Conservation (phyloP, 441 rosid species). For the Omphalea diandra region DNA sequence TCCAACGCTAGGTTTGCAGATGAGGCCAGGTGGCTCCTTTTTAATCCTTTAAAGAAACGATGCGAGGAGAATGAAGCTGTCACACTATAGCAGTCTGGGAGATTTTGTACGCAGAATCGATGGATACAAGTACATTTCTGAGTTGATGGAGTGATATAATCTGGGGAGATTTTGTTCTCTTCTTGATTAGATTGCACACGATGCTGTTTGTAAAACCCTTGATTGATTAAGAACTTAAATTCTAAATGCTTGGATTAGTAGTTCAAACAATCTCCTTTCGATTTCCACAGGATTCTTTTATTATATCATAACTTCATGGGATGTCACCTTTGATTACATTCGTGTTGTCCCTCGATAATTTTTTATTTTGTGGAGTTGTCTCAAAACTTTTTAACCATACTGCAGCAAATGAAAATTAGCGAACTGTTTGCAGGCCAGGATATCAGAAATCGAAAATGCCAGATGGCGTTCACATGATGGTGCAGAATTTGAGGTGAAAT, state of each 20-base stretch:
- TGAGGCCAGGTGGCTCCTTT: slow-evolving; percentile 6
- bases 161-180: neutral
- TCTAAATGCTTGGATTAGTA: neutral
- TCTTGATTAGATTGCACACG: neutral
- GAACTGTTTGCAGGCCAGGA: no score
- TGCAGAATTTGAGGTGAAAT: no score
- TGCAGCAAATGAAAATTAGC: no score
- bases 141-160: neutral
- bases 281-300: neutral
- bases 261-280: neutral
- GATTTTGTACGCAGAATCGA: neutral
- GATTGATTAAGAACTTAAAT: neutral
- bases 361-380: no score
- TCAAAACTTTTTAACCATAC: no score
- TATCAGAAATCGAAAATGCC: no score
- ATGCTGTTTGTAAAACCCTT: neutral
- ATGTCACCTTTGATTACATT: no score
- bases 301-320: no score
- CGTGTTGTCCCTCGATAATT: no score
- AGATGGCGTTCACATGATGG: no score
- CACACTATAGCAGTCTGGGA: neutral
- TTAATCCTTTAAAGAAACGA: slow-evolving; percentile 4
- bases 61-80: slow-evolving; percentile 4
- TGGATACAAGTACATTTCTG: neutral
- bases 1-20: slow-evolving; percentile 48